Conservation (phyloP, 495 filamentous ascomycete genomes). For the Neurospora intermedia region DNA sequence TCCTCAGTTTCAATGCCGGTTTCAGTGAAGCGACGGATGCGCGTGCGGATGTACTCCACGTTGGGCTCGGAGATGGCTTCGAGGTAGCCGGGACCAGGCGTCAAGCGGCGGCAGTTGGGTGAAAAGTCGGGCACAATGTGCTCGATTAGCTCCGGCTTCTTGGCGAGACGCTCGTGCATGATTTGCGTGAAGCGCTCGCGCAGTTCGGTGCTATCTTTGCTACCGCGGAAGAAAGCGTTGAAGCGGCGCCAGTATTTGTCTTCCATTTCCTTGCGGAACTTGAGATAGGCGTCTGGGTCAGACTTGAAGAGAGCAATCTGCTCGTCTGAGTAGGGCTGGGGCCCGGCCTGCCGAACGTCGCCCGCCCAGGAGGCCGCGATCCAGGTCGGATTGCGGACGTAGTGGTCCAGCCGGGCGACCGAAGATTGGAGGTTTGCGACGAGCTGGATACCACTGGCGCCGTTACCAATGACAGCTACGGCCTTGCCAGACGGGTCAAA, state of each 20-base stretch:
- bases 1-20: slow-evolving; percentile 46
- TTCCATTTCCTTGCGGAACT: slow-evolving; percentile 40
- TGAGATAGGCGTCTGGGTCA: slow-evolving; percentile 29
- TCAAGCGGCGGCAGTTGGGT: slow-evolving; percentile 58
- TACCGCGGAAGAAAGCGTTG: slow-evolving; percentile 42
- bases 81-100: slow-evolving; percentile 61
- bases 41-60: slow-evolving; percentile 45
- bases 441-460: slow-evolving; percentile 46
- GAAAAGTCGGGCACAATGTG: slow-evolving; percentile 54
- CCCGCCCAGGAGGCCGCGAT: slow-evolving; percentile 44
- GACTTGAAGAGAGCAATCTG: slow-evolving; percentile 34
- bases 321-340: slow-evolving; percentile 40
- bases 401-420: slow-evolving; percentile 48
- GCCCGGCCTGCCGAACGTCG: slow-evolving; percentile 31
- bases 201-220: slow-evolving; percentile 36
- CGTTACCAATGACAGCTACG: slow-evolving; percentile 51
- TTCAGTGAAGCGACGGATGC: slow-evolving; percentile 46
- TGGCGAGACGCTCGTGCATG: slow-evolving; percentile 39
- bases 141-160: slow-evolving; percentile 44
- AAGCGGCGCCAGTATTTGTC: slow-evolving; percentile 48
- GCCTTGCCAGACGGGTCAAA: slow-evolving; percentile 40
- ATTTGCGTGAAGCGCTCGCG: slow-evolving; percentile 41
- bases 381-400: slow-evolving; percentile 58
- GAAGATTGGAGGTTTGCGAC: slow-evolving; percentile 44
- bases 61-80: slow-evolving; percentile 56